phyloP scores from a whole-genome alignment of 2,329 filamentous ascomycete genomes.

The Rhynchosporium secalis region DNA sequence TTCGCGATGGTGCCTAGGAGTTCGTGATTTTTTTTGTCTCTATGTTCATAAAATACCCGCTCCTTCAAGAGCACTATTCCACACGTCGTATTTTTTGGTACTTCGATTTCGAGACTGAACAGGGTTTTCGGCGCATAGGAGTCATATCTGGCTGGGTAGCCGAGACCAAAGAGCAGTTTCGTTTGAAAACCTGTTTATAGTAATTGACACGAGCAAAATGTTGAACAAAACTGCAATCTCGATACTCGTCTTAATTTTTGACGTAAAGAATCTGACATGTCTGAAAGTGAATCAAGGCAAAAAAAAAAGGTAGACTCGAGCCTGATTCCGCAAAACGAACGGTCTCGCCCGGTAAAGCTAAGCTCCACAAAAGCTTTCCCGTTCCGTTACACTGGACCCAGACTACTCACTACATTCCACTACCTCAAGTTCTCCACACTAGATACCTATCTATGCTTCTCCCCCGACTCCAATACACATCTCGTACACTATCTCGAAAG shows the following conservation, averaged over 20 bases:
- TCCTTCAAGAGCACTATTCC: constrained; percentile 29
- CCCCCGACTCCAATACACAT: constrained; percentile 26
- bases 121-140: constrained; percentile 4
- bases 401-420: constrained; percentile 6
- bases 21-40: constrained; percentile 17
- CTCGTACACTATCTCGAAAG: constrained; percentile 25
- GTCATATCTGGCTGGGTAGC: constrained; percentile 5
- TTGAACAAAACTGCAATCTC: not conserved
- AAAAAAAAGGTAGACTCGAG: too few relatives aligned
- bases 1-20: constrained; percentile 25
- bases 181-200: not conserved
- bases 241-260: too few relatives aligned
- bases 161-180: not conserved
- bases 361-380: constrained; percentile 18
- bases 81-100: not conserved
- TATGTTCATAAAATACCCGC: constrained; percentile 30
- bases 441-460: constrained; percentile 11
- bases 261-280: too few relatives aligned
- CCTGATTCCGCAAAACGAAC: too few relatives aligned
- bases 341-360: constrained; percentile 20
- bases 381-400: not conserved
- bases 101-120: not conserved
- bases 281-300: too few relatives aligned
- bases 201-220: not conserved
- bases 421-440: not conserved